phyloP scores from a whole-genome alignment of 78 protist species.

The Dictyostelium discoideum region DNA sequence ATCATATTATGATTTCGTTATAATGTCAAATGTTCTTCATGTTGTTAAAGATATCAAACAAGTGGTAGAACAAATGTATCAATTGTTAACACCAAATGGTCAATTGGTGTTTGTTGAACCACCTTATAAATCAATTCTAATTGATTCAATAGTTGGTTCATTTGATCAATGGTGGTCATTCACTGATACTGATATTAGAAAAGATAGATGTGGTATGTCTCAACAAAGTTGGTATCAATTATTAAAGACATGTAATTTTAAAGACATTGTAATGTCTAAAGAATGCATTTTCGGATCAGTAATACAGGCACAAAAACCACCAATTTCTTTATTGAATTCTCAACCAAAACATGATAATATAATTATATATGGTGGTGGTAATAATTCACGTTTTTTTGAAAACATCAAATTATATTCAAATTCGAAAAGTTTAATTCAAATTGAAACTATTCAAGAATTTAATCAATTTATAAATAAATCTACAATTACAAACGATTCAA shows the following conservation, averaged over 20 bases:
- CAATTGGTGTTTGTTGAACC: neutral
- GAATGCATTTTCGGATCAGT: neutral
- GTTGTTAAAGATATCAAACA: neutral
- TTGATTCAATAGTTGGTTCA: neutral
- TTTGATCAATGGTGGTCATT: neutral
- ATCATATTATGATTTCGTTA: neutral
- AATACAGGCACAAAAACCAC: neutral
- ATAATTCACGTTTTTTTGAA: neutral
- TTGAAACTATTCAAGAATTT: neutral
- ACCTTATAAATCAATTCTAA: too few relatives aligned
- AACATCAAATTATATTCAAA: neutral
- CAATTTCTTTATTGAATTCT: neutral
- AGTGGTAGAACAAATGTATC: neutral
- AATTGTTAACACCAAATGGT: neutral
- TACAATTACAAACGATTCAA: neutral
- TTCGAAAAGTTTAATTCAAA: neutral
- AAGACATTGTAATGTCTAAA: neutral
- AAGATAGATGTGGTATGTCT: neutral
- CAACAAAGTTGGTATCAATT: neutral
- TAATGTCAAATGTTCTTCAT: constrained; percentile 15
- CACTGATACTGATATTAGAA: constrained; percentile 9
- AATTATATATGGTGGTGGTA: neutral
- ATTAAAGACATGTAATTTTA: neutral
- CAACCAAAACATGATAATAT: neutral
- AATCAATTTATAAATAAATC: neutral